Conservation (phyloP, 495 filamentous ascomycete species). For the Viridothelium virens region DNA sequence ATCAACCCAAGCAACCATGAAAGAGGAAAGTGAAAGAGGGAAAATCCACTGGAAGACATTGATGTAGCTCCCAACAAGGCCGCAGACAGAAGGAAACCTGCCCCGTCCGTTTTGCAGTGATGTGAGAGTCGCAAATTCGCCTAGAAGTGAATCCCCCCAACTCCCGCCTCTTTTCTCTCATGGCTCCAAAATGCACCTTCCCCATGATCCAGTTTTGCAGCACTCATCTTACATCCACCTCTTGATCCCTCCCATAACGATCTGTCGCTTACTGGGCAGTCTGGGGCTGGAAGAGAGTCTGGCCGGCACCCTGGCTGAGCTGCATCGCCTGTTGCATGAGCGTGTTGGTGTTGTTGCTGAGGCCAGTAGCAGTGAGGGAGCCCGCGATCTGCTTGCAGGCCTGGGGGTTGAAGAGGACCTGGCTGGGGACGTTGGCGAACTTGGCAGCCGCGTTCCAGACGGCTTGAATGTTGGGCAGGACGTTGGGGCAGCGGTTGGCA, state of each 20-base stretch:
- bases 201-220: neutral
- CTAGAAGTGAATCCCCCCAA: neutral
- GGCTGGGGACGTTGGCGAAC: constrained; percentile 9
- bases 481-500: neutral
- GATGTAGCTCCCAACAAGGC: constrained; percentile 3
- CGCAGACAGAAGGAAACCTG: constrained; percentile 11
- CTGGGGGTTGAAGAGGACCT: constrained; percentile 12
- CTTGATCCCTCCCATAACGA: neutral
- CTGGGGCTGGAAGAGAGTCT: constrained; percentile 6
- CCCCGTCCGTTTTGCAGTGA: constrained; percentile 11
- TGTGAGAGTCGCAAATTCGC: neutral
- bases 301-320: constrained; percentile 6
- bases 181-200: neutral
- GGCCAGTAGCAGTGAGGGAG: constrained; percentile 2
- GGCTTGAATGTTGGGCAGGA: neutral
- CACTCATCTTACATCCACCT: neutral
- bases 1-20: neutral
- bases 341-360: constrained; percentile 10
- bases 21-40: neutral
- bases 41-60: neutral
- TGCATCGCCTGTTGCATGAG: constrained; percentile 1
- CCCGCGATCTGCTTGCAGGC: neutral
- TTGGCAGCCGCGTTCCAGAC: constrained; percentile 7
- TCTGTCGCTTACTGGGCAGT: neutral
- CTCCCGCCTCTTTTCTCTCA: neutral